Evolutionary conservation across 176 grass and related monocot genomes (phyloP), one percentile per base, ranked within the genome.

Genomic region (Hsuehochloa calcarea): DNA sequence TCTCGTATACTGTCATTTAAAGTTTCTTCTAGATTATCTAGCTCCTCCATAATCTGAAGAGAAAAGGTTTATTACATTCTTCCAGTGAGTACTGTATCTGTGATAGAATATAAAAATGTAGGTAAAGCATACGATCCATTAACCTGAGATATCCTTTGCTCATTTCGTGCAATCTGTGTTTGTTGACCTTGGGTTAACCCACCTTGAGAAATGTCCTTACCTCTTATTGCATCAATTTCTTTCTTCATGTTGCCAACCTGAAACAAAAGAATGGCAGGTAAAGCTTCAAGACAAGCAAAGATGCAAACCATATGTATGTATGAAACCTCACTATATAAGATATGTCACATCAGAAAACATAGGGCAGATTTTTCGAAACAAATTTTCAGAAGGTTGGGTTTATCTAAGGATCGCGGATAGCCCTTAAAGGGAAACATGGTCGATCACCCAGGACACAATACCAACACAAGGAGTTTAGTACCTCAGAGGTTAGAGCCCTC

Each of bases 181-280:
- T 98, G 96, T 70, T 98, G 96, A 85, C 93, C 96, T 94, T 98
- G 96, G 60, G 96, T 98, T 92, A 98, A 85, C 73, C 96, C 96
- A 79, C 96, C 96, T 89, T 98, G 96, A 77, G 89, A 84, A 90
- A 98, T 96, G 70, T 98, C 96, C 80, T 98, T 95, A 68, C 71
- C 81, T 86, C 96, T 84, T 81, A 98, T 98, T 41, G 93, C 93
- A 87, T 98, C 96, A 47, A 96, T 98, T 84, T 98, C 93, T 88
- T 98, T 98, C 90, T 94, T 98, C 93, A 98, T 95, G 85, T 98
- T 94, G 47, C 88, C 86, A 89, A 98, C 87, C 96, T 98, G 84
- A 66, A 68, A 79, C 41, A 74, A 44, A 68, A 43, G 11, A 58
- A 47, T 80, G 37, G 17, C 29, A 85, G 23, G 56, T 49, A 26